Base-by-base conservation (phyloP, 2,329 filamentous ascomycete species). In the Monilinia aucupariae region DNA sequence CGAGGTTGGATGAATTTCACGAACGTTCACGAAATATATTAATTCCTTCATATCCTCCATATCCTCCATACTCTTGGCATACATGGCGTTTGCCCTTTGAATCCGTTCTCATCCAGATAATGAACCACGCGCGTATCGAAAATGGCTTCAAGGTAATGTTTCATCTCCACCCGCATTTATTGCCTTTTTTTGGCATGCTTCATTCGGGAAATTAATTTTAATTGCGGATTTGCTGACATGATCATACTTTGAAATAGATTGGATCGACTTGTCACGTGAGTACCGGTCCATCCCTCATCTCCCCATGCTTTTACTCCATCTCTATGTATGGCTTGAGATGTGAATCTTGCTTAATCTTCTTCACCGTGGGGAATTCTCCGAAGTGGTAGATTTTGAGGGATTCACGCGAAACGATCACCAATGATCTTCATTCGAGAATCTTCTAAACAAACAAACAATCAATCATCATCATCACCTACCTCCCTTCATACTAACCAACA, bases 211-310 rank as follows among this genome's bases (percentile, higher is more conserved):
- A 15, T 39, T 39, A 39, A 39, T 39, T 39, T 56, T 47, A 39
- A 43, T 49, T n/a, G 25, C 51, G 34, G 39, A 39, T 43, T 25
- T 62, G n/a, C 34, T 64, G 62, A 66, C 69, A 45, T 72, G 64
- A 70, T 65, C 61, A 67, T 62, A 68, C 67, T 41, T 69, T 62
- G 67, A 62, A 8, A 64, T 72, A 91, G 90, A 83, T 85, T 93
- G 73, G 90, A 92, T 80, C 86, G 90, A 75, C 82, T 93, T 71
- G 90, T 93, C 81, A 92, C 89, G 89, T 92, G 83, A 85, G 89
- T 88, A 63, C 48, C 27, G n/a, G n/a, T 37, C 27, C 62, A 30
- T 47, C 34, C 39, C 39, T n/a, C 27, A 30, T 25, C 43, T 17
- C 39, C 39, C 17, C 37, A 12, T 25, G 10, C 32, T 41, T 3